Evolutionary conservation across 345 rosid species (phyloP), one percentile per base, ranked within the genome.

Genomic region (Populus alba): DNA sequence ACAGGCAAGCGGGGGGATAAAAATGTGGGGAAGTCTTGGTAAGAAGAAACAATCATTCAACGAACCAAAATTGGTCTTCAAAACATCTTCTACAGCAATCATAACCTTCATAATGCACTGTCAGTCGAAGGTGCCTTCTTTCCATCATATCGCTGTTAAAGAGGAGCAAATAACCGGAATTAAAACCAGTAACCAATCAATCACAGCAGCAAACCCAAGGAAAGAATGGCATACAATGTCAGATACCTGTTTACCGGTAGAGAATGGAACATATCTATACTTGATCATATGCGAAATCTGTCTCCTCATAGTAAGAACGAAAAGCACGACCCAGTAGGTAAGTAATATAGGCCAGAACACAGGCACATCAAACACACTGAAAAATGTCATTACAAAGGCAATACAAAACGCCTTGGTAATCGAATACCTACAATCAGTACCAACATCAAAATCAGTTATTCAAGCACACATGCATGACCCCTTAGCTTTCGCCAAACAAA

Each of bases 261-360:
- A 87, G 90, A 96, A 91, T 33, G 99, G 99, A 1, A 96, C 90
- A 38, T 96, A 94, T 91, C 81, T 91, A 80, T 96, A 94, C 81
- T 91, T 96, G 92, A 96, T 83, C 99, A 96, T 96, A 81, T 90
- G 99, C 79, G 86, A 86, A 75, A 96, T 92, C 82, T 96, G 98
- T 80, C 85, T 89, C 89, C 88, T 92, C 98, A 93, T 93, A n/a
- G 98, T 96, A 25, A 91, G 86, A 70, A 88, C 75, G 74, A 93
- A 92, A 55, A 96, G 66, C 86, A 92, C 78, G 43, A 94, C 59
- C 97, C 97, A 92, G 86, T 96, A 96, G 92, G 93, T 93, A 12
- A 93, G 91, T 22, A 96, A 98, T 75, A 96, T 94, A 22, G 98
- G 99, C 99, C 99, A 93, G 84, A 96, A 96, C 5, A 96, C 98